Base-by-base conservation (phyloP, 371 early-diverging fungal species). In the Mucor indicus region DNA sequence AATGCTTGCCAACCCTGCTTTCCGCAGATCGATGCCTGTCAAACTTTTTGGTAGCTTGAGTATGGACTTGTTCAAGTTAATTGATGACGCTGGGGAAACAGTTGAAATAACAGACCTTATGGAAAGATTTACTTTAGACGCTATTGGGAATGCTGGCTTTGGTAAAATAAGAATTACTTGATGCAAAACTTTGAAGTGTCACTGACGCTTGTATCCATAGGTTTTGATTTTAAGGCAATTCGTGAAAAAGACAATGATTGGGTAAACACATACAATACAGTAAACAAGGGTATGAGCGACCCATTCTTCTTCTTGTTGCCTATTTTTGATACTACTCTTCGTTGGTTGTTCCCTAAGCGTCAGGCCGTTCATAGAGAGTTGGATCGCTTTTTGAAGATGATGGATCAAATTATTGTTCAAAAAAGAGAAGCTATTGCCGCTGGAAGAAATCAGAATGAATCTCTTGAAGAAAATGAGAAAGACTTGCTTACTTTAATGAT, bases 401-500 rank as follows among this genome's bases (percentile, higher is more conserved):
- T 61, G 29, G 52, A 55, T 20, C 8, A 19, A 5, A 38, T 77
- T 17, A 55, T 75, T 12, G 64, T 59, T 15, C 35, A 49, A n/a
- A 54, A 53, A 42, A 52, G 61, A 10, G 45, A 46, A 9, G 49
- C 50, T 22, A 35, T 33, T 1, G 27, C 21, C 4, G 16, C 35
- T 16, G 17, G 11, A 19, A 51, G 48, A 38, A 25, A 11, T 8
- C 19, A 17, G 27, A 43, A 12, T 11, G 24, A 11, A 1, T 17
- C n/a, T 31, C 31, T 31, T 4, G 43, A 30, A 29, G 29, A 42
- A 54, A 61, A 8, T 41, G 62, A 68, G 40, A 67, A 55, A 4
- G 77, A 77, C 47, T 27, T 79, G 37, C 57, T 79, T 25, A 69
- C 80, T 1, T 50, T 79, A 24, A 70, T 79, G 76, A 36, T 77